These are phyloP conservation scores for Fusarium ambrosium DNA, from an alignment of 2,329 filamentous ascomycete genomes.

Conservation along the genomic window DNA sequence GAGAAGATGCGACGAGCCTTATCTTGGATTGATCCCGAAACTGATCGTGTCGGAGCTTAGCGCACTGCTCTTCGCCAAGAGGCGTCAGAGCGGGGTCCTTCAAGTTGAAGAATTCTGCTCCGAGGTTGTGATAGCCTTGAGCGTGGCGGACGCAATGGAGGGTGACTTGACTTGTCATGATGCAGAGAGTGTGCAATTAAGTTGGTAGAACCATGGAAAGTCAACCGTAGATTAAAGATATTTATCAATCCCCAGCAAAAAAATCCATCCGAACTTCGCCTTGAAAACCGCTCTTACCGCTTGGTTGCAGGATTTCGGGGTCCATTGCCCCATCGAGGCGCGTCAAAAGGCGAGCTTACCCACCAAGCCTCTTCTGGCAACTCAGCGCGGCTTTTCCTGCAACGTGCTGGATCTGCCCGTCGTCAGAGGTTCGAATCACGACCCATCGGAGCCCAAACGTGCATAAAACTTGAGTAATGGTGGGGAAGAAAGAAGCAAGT, in stretches of 20 bases:
- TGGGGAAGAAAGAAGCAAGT: neutral
- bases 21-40: constrained; percentile 38
- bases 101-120: constrained; percentile 35
- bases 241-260: neutral
- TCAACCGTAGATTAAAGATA: neutral
- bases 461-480: neutral
- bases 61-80: constrained; percentile 33
- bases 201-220: neutral
- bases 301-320: constrained; percentile 1
- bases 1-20: constrained; percentile 30
- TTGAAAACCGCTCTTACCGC: constrained; percentile 17
- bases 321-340: constrained; percentile 18
- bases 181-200: neutral
- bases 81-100: constrained; percentile 35
- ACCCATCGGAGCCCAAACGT: neutral
- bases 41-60: constrained; percentile 24
- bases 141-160: constrained; percentile 36
- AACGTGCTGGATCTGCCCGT: constrained; percentile 28
- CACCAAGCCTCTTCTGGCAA: constrained; percentile 23
- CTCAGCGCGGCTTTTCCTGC: constrained; percentile 22
- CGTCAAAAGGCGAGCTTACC: constrained; percentile 12
- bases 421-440: constrained; percentile 15
- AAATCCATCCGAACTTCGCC: neutral
- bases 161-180: constrained; percentile 24
- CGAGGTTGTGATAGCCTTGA: constrained; percentile 37